Evolutionary conservation across 2,329 filamentous ascomycete genomes (phyloP).

Genomic region (Pestalotiopsis sp.): DNA sequence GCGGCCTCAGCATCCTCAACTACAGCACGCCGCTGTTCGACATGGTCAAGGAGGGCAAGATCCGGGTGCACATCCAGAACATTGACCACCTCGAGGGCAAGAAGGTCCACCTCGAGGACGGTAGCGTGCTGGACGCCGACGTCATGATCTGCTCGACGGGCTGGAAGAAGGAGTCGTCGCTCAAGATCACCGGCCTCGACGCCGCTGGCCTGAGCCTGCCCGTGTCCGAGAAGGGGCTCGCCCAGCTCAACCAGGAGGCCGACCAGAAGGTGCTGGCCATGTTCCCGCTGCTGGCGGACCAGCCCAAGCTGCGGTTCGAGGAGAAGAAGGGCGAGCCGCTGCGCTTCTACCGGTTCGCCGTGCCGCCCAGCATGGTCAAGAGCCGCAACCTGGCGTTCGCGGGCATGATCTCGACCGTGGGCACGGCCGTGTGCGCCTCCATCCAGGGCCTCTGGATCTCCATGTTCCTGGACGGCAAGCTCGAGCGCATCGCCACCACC

Average conservation of each 20-base stretch:
- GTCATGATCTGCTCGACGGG: conserved; percentile 56
- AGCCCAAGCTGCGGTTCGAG: conserved; percentile 27
- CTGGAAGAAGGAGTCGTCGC: conserved; percentile 48
- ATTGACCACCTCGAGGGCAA: conserved; percentile 44
- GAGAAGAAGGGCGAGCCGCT: conserved; percentile 13
- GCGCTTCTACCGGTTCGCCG: conserved; percentile 38
- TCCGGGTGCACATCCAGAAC: conserved; percentile 55
- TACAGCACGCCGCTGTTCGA: conserved; percentile 58
- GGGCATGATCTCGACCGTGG: conserved; percentile 42
- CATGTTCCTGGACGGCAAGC: conserved; percentile 51
- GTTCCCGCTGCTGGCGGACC: conserved; percentile 46
- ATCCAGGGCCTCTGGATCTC: conserved; percentile 52
- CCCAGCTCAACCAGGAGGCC: conserved; percentile 25
- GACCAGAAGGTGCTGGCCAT: conserved; percentile 46
- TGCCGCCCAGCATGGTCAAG: conserved; percentile 35
- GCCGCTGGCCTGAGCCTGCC: conserved; percentile 6
- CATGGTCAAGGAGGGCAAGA: conserved; percentile 50
- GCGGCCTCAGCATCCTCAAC: conserved; percentile 58
- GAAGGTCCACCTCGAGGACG: conserved; percentile 47
- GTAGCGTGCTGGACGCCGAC: conserved; percentile 42
- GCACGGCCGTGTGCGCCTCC: conserved; percentile 41
- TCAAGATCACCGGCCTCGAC: conserved; percentile 35
- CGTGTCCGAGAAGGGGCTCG: background rate
- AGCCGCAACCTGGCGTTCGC: conserved; percentile 46
- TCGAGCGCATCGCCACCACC: conserved; percentile 26